Evolutionary conservation across 139 green algal species (phyloP), one percentile per base, ranked within the genome.

Genomic region (Ulvella scutata): DNA sequence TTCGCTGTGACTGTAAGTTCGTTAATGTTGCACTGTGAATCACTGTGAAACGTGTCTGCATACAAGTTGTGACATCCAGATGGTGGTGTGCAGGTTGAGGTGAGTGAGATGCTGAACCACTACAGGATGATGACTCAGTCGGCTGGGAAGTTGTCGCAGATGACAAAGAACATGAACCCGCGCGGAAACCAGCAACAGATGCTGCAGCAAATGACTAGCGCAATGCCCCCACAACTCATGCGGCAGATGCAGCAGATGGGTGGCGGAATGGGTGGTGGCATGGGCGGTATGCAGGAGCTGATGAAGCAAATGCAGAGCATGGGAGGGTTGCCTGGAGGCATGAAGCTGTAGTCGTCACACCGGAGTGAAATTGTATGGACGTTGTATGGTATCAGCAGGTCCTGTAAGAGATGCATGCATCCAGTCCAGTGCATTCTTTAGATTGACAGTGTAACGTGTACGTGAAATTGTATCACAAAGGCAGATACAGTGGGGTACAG

Each of bases 201-300:
- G 43, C 60, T 81, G 28, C 91, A 97, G 79, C n/a, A n/a, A n/a
- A 96, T 98, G 87, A 84, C 78, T 33, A 75, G 76, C 21, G 93
- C 91, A 77, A 81, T 98, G 78, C 93, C 95, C 38, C 94, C 95
- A 4, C 80, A 92, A 62, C 84, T 99, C 82, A 81, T 99, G 3
- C 88, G 96, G 78, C 90, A 97, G 87, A 95, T 67, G 51, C 51
- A 67, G 51, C n/a, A n/a, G n/a, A n/a, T 99, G 84, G n/a, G n/a
- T n/a, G n/a, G n/a, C n/a, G n/a, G n/a, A n/a, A n/a, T n/a, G n/a
- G 51, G 51, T n/a, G 95, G 95, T 0, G 94, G 94, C n/a, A 43
- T 89, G 13, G 79, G 72, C 2, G 94, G 86, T 9, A 78, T 99
- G 44, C 82, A 94, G 78, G 81, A 82, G 2, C 76, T 96, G 79